Evolutionary conservation across 2,329 filamentous ascomycete genomes (phyloP), one percentile per base, ranked within the genome.

Genomic region (Allantophomopsis lycopodina): DNA sequence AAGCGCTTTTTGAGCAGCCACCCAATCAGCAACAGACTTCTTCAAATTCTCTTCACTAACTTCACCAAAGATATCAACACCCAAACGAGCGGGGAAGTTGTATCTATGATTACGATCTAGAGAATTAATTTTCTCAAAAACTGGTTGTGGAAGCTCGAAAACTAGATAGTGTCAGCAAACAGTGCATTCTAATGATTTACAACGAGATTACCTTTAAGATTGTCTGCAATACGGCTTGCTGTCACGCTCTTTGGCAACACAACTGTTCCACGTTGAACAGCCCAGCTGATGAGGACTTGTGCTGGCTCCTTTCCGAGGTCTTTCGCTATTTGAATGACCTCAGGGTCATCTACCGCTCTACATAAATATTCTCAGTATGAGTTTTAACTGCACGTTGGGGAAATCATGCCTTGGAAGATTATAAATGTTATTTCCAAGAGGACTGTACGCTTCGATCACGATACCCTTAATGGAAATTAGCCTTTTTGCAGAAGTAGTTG

Each of bases 401-500:
- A 3, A 28, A 4, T 15, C 32, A 10, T 34, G 32, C 14, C 34
- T 40, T 11, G 63, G 62, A 34, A 61, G 55, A 38, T 60, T 58
- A 42, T 65, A 57, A 37, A 60, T 60, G 56, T 72, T 74, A 57
- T 72, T 73, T 12, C 68, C 76, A 16, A 81, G 68, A 4, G 77
- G 76, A 32, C 72, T 79, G 58, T 81, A 81, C 4, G 76, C 76
- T 49, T 73, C 69, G 36, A 80, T 56, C 43, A 73, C 61, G 45
- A 82, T 79, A 44, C 63, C 63, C 55, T 79, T 6, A 18, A 21
- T n/a, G 18, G n/a, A 30, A n/a, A 15, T 32, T 35, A 21, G 13
- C n/a, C 8, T 4, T n/a, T 2, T 17, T n/a, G 28, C 32, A 36
- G 17, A 33, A 7, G 14, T 10, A 6, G 3, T 8, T 12, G 10